A percentile compares a stretch with the other conserved stretches of the same genome.
phyloP scores from a whole-genome alignment of 2,329 filamentous ascomycete genomes.

The Fusarium praegraminearum region DNA sequence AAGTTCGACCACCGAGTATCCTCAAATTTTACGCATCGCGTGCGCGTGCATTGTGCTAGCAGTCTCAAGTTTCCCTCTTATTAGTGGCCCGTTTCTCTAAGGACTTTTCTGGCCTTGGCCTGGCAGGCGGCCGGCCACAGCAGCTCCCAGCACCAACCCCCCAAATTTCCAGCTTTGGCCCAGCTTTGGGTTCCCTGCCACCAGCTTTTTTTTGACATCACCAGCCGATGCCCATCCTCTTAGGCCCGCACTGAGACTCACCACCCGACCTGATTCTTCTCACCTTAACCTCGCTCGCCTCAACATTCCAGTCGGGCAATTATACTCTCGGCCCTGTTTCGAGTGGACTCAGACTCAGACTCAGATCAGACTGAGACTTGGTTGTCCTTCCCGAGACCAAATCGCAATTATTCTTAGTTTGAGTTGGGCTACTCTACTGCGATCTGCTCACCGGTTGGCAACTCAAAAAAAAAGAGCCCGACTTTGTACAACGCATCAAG shows the following conservation, averaged over 20 bases:
- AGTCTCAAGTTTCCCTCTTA: constrained; percentile 18
- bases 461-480: constrained; percentile 20
- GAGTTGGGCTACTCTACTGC: constrained; percentile 6
- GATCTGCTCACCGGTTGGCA: constrained; percentile 11
- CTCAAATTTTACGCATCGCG: constrained; percentile 20
- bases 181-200: constrained; percentile 48
- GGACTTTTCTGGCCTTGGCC: constrained; percentile 31
- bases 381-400: constrained; percentile 34
- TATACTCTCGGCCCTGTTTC: constrained; percentile 31
- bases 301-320: constrained; percentile 40
- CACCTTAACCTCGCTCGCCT: constrained; percentile 22
- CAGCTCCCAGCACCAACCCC: constrained; percentile 35
- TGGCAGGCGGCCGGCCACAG: constrained; percentile 38
- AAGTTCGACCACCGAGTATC: neutral
- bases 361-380: constrained; percentile 31
- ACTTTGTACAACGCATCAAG: constrained; percentile 41
- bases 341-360: constrained; percentile 31
- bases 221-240: constrained; percentile 40
- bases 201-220: constrained; percentile 51
- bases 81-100: constrained; percentile 31
- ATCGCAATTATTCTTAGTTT: constrained; percentile 10
- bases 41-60: constrained; percentile 29
- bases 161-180: constrained; percentile 40
- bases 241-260: constrained; percentile 29
- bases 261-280: constrained; percentile 23